phyloP scores from a whole-genome alignment of 352 stramenopile species.

The Phytophthora rubi region DNA sequence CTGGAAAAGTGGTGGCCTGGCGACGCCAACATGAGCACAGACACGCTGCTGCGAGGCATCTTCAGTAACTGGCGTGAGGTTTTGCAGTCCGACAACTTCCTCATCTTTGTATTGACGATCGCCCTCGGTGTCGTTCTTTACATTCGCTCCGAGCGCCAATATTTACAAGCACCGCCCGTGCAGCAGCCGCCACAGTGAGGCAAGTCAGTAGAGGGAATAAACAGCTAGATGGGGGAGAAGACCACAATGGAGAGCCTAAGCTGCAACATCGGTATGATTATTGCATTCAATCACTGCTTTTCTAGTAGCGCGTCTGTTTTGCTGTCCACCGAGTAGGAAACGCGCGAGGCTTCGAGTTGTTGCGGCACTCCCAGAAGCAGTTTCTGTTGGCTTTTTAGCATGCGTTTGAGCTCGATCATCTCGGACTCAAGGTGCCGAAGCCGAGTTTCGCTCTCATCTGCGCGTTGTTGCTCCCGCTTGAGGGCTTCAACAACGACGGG shows the following conservation, averaged over 20 bases:
- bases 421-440: constrained; percentile 27
- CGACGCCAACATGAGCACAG: constrained; percentile 20
- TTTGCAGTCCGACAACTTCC: constrained; percentile 69
- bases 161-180: constrained; percentile 45
- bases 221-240: constrained; percentile 5
- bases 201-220: constrained; percentile 25
- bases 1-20: constrained; percentile 46
- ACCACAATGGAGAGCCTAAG: constrained; percentile 8
- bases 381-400: constrained; percentile 25
- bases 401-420: constrained; percentile 20
- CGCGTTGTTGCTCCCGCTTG: constrained; percentile 50
- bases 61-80: constrained; percentile 45
- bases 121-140: constrained; percentile 76
- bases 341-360: constrained; percentile 1
- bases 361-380: constrained; percentile 19
- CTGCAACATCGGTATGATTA: constrained; percentile 42
- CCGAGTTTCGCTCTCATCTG: constrained; percentile 19
- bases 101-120: constrained; percentile 67
- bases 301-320: neutral
- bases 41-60: constrained; percentile 18
- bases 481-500: constrained; percentile 85
- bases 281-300: constrained; percentile 27
- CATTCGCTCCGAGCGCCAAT: constrained; percentile 74
- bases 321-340: constrained; percentile 2
- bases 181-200: constrained; percentile 34